Evolutionary conservation across 768 basidiomycete genomes (phyloP).

Genomic region (Cubamyces sp.): DNA sequence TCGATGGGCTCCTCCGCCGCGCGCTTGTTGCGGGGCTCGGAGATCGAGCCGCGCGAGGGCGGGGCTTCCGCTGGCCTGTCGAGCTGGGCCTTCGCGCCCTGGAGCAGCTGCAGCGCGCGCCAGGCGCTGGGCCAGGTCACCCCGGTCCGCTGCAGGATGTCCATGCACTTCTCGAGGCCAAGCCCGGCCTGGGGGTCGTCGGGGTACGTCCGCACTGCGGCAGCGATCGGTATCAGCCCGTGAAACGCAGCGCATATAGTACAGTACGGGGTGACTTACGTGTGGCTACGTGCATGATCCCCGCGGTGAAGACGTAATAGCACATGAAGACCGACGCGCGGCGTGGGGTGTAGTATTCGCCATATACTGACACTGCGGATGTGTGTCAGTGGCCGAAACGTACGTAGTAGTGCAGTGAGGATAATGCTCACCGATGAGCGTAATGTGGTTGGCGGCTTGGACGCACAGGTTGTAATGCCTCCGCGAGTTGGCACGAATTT

Average conservation of each 20-base stretch:
- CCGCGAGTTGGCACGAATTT: conserved; percentile 56
- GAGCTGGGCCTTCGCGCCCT: conserved; percentile 55
- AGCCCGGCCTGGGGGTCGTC: conserved; percentile 69
- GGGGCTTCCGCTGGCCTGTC: conserved; percentile 18
- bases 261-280: conserved; percentile 40
- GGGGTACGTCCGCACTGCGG: conserved; percentile 62
- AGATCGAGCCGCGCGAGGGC: conserved; percentile 8
- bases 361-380: conserved; percentile 56
- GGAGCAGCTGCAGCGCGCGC: conserved; percentile 73
- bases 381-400: background rate
- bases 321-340: conserved; percentile 71
- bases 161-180: conserved; percentile 70
- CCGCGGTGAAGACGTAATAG: conserved; percentile 81
- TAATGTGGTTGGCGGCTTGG: conserved; percentile 79
- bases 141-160: conserved; percentile 65
- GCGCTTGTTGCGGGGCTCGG: conserved; percentile 56
- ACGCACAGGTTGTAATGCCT: conserved; percentile 76
- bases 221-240: background rate
- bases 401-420: background rate
- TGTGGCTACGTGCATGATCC: conserved; percentile 77
- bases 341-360: conserved; percentile 62
- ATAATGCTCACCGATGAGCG: conserved; percentile 59
- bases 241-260: background rate
- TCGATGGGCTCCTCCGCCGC: conserved; percentile 51
- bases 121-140: conserved; percentile 77